A percentile compares a stretch with the other conserved stretches of the same genome.
Conservation (phyloP, 2,329 filamentous ascomycete species). For the Xylariaceae sp. region DNA sequence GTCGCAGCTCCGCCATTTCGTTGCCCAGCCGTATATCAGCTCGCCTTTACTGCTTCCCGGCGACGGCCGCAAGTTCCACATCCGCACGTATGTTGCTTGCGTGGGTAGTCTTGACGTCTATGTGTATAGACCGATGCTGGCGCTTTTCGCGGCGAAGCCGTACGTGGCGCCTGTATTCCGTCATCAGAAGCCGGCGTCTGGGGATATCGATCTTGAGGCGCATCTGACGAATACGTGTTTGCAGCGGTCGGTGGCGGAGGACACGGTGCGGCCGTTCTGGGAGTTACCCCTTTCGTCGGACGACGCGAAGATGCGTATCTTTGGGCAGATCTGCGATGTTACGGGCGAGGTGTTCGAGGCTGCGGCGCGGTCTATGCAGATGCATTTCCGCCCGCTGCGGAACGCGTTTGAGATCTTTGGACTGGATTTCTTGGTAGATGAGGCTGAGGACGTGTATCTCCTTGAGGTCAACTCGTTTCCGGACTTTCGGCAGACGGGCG, state of each 20-base stretch:
- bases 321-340: conserved; percentile 66
- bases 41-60: conserved; percentile 70
- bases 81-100: conserved; percentile 85
- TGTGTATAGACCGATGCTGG: conserved; percentile 87
- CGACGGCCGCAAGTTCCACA: conserved; percentile 81
- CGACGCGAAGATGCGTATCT: conserved; percentile 57
- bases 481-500: conserved; percentile 89
- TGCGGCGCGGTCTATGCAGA: conserved; percentile 73
- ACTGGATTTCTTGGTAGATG: conserved; percentile 82
- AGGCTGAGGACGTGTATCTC: conserved; percentile 61
- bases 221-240: conserved; percentile 97
- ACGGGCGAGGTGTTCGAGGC: conserved; percentile 82
- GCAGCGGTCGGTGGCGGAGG: conserved; percentile 60
- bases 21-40: conserved; percentile 92
- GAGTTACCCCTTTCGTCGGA: conserved; percentile 43
- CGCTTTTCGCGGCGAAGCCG: conserved; percentile 75
- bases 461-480: conserved; percentile 95
- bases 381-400: conserved; percentile 86
- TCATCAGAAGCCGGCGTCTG: conserved; percentile 26
- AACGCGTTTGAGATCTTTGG: conserved; percentile 93
- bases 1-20: conserved; percentile 90
- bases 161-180: conserved; percentile 61
- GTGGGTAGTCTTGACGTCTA: conserved; percentile 74
- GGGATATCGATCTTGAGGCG: conserved; percentile 55
- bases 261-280: conserved; percentile 73